Percentiles rank a stretch among this genome's conserved stretches.
Conservation (phyloP, 495 filamentous ascomycete genomes). For the Podospora bellae-mahoneyi region DNA sequence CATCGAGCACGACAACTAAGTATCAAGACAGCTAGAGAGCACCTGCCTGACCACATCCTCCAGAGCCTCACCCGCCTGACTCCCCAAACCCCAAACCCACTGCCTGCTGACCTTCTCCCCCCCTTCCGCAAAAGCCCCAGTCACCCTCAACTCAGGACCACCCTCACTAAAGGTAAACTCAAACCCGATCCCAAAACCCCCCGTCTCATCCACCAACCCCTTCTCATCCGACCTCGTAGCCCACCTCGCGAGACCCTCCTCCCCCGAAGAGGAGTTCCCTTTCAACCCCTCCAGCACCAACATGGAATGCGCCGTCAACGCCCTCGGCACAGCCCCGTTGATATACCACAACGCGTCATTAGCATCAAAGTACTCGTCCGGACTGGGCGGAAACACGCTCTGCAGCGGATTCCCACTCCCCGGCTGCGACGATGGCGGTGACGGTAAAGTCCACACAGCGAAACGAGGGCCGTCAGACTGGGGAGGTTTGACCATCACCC, state of each 20-base stretch:
- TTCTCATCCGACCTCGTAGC: constrained; percentile 13
- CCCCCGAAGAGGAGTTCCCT: neutral
- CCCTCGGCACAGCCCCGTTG: constrained; percentile 25
- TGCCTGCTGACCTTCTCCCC: neutral
- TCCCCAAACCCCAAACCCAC: neutral
- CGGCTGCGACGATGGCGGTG: constrained; percentile 13
- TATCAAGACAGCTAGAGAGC: constrained; percentile 8
- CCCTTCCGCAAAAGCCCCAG: constrained; percentile 15
- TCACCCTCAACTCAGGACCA: constrained; percentile 14
- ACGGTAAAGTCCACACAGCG: constrained; percentile 28
- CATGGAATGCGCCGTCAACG: constrained; percentile 22
- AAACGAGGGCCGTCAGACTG: constrained; percentile 32
- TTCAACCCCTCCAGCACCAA: constrained; percentile 1
- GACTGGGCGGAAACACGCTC: neutral
- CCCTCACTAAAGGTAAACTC: constrained; percentile 8
- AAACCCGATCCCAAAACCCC: constrained; percentile 22
- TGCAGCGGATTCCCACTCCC: constrained; percentile 21
- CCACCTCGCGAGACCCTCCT: constrained; percentile 10
- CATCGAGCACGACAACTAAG: neutral
- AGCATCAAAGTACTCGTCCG: constrained; percentile 23
- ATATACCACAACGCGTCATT: constrained; percentile 26
- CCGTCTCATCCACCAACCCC: constrained; percentile 24
- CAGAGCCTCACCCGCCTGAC: neutral
- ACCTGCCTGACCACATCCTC: constrained; percentile 16
- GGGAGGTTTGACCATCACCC: constrained; percentile 30